These are phyloP conservation scores for Pestalotiopsis sp. DNA, from an alignment of 2,329 filamentous ascomycete genomes.

Conservation along the genomic window DNA sequence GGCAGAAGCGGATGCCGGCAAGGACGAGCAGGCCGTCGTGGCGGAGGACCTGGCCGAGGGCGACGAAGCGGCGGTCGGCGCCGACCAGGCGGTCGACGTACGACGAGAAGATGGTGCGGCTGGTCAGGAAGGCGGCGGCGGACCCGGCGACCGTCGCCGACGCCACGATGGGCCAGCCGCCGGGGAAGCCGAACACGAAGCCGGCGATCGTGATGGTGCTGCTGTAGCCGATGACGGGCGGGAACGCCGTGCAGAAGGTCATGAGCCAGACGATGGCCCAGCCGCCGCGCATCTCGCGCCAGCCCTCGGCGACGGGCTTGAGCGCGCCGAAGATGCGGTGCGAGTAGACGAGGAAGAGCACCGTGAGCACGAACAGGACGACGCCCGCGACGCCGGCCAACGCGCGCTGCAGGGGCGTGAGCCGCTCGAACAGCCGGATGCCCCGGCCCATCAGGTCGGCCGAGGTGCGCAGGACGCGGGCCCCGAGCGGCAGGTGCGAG, in stretches of 20 bases:
- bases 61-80: conserved; percentile 83
- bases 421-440: conserved; percentile 52
- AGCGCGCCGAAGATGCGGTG: conserved; percentile 79
- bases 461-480: conserved; percentile 43
- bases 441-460: conserved; percentile 44
- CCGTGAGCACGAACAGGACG: conserved; percentile 53
- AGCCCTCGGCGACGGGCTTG: conserved; percentile 72
- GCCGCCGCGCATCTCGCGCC: conserved; percentile 73
- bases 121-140: conserved; percentile 77
- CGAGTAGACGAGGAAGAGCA: conserved; percentile 78
- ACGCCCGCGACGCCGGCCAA: conserved; percentile 56
- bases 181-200: conserved; percentile 58
- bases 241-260: conserved; percentile 79
- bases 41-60: conserved; percentile 83
- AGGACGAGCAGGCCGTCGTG: conserved; percentile 88
- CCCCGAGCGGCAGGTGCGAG: conserved; percentile 33
- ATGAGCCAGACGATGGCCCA: conserved; percentile 76
- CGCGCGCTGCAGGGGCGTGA: conserved; percentile 64
- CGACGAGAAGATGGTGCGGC: conserved; percentile 73
- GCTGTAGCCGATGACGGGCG: conserved; percentile 85
- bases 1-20: conserved; percentile 89
- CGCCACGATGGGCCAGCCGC: conserved; percentile 82
- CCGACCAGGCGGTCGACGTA: conserved; percentile 84
- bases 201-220: conserved; percentile 62
- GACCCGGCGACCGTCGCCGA: conserved; percentile 78